Evolutionary conservation across 2,329 filamentous ascomycete genomes (phyloP).

Genomic region (Penicillium sp.): DNA sequence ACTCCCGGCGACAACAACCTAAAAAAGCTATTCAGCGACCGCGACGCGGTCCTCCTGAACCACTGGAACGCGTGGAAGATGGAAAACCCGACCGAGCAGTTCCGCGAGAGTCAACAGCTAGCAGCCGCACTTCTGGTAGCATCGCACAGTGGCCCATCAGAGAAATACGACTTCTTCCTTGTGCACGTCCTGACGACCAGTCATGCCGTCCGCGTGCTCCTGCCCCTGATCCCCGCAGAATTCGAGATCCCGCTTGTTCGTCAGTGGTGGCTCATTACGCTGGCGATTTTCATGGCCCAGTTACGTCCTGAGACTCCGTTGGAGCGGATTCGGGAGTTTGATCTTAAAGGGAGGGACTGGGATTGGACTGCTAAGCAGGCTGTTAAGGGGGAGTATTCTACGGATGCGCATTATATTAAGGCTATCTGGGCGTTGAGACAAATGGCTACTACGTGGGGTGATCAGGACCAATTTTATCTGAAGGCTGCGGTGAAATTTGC

Average conservation of each 20-base stretch:
- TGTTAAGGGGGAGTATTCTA: slow-evolving; percentile 61
- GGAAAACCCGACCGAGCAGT: slow-evolving; percentile 65
- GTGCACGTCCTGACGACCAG: slow-evolving; percentile 78
- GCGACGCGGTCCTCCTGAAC: slow-evolving; percentile 68
- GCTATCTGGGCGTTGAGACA: slow-evolving; percentile 57
- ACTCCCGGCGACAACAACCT: slow-evolving; percentile 60
- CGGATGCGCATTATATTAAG: slow-evolving; percentile 84
- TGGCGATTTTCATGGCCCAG: slow-evolving; percentile 73
- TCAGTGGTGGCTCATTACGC: slow-evolving; percentile 83
- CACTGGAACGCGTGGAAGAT: slow-evolving; percentile 90
- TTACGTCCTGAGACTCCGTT: slow-evolving; percentile 66
- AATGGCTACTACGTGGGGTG: slow-evolving; percentile 40
- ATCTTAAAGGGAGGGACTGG: slow-evolving; percentile 68
- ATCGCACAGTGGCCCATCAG: slow-evolving; percentile 23
- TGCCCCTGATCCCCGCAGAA: slow-evolving; percentile 69
- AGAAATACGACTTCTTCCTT: slow-evolving; percentile 76
- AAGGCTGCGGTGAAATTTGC: slow-evolving; percentile 50
- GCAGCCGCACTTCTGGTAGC: slow-evolving; percentile 46
- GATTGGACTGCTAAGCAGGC: slow-evolving; percentile 68
- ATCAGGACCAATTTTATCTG: slow-evolving; percentile 44
- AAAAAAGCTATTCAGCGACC: slow-evolving; percentile 61
- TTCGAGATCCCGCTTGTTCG: slow-evolving; percentile 70
- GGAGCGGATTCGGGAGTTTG: slow-evolving; percentile 57
- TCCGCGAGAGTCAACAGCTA: slow-evolving; percentile 62
- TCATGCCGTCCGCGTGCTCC: slow-evolving; percentile 79